phyloP scores from a whole-genome alignment of 2,329 filamentous ascomycete genomes.

The Trichocomaceae sp. region DNA sequence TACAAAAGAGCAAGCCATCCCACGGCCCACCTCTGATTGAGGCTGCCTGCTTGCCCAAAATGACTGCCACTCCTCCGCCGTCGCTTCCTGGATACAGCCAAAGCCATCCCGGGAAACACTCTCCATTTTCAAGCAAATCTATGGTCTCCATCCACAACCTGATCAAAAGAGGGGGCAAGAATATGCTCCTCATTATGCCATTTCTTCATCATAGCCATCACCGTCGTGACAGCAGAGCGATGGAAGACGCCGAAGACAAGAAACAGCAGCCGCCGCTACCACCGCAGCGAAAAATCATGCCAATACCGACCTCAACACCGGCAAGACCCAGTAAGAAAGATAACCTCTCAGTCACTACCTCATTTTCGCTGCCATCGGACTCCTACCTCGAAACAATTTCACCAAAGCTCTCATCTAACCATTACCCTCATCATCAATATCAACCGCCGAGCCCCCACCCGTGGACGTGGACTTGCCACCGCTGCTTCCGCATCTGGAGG shows the following conservation, averaged over 20 bases:
- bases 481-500: conserved; percentile 43
- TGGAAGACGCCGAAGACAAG: not conserved
- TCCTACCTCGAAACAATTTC: not conserved
- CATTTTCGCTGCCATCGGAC: not conserved
- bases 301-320: not conserved
- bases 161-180: not conserved
- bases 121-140: not conserved
- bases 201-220: not conserved
- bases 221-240: too few species aligned
- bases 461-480: conserved; percentile 51
- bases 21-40: not conserved
- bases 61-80: not conserved
- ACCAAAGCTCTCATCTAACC: not conserved
- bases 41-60: not conserved
- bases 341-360: not conserved
- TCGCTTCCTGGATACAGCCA: not conserved
- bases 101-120: not conserved
- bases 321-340: not conserved
- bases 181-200: not conserved
- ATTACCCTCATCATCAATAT: not conserved
- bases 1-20: not conserved
- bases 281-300: not conserved
- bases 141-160: not conserved
- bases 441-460: not conserved
- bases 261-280: not conserved